Percentiles rank a stretch among this genome's conserved stretches.
phyloP scores from a whole-genome alignment of 306 rosid species.

The Vachellia collinsii region DNA sequence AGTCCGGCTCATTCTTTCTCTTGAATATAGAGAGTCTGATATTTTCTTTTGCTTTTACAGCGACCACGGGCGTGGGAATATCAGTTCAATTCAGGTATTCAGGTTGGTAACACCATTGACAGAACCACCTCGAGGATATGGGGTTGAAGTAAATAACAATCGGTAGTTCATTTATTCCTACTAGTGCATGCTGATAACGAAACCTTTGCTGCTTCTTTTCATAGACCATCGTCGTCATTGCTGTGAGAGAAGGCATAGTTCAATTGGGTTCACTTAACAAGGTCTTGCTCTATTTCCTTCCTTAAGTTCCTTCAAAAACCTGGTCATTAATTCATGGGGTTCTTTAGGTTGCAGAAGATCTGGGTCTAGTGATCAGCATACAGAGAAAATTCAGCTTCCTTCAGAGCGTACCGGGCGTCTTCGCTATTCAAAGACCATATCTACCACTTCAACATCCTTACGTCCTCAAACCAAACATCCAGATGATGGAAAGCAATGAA shows the following conservation, averaged over 20 bases:
- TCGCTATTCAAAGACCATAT: slow-evolving; percentile 77
- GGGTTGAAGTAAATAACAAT: slow-evolving; percentile 8
- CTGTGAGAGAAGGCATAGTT: slow-evolving; percentile 86
- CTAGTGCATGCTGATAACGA: background rate
- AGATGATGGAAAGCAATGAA: slow-evolving; percentile 50
- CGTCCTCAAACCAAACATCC: slow-evolving; percentile 56
- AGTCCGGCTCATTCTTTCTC: background rate
- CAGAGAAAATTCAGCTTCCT: slow-evolving; percentile 85
- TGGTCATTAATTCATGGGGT: background rate
- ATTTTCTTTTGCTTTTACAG: slow-evolving; percentile 39
- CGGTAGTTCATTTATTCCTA: slow-evolving; percentile 4
- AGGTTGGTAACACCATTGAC: slow-evolving; percentile 55
- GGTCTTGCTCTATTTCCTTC: slow-evolving; percentile 42
- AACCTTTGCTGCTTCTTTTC: slow-evolving; percentile 7
- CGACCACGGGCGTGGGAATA: slow-evolving; percentile 88
- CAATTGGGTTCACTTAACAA: slow-evolving; percentile 85
- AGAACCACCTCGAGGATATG: background rate
- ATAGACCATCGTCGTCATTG: slow-evolving; percentile 76
- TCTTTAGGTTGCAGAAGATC: slow-evolving; percentile 72
- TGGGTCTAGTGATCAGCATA: slow-evolving; percentile 65
- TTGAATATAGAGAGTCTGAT: background rate
- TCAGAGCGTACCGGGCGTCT: slow-evolving; percentile 76
- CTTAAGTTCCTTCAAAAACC: slow-evolving; percentile 23
- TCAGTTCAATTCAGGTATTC: slow-evolving; percentile 89
- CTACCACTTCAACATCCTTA: slow-evolving; percentile 64